phyloP scores from a whole-genome alignment of 352 stramenopile genomes.

The Globisporangium recalcitrans region DNA sequence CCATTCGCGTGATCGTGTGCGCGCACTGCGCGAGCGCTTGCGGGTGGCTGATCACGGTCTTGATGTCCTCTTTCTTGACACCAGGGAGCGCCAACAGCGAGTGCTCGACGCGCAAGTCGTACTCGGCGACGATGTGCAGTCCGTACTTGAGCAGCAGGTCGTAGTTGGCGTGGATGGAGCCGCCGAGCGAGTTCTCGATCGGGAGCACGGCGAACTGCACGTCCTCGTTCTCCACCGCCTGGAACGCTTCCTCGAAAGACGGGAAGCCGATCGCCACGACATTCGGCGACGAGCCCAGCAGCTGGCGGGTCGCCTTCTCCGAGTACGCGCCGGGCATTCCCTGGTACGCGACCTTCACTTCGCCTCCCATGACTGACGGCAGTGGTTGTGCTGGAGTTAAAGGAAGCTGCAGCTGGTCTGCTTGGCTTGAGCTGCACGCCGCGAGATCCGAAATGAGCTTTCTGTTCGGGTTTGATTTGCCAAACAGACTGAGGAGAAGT shows the following conservation, averaged over 20 bases:
- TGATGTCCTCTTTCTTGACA: slow-evolving; percentile 85
- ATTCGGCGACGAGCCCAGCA: slow-evolving; percentile 64
- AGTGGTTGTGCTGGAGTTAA: background rate
- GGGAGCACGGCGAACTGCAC: slow-evolving; percentile 92
- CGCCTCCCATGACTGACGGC: slow-evolving; percentile 21
- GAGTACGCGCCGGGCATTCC: slow-evolving; percentile 96
- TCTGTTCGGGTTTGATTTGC: slow-evolving; percentile 2
- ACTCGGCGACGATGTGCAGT: slow-evolving; percentile 61
- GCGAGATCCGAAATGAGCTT: slow-evolving; percentile 16
- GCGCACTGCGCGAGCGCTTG: slow-evolving; percentile 96
- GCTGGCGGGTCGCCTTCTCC: slow-evolving; percentile 93
- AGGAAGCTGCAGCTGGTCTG: background rate
- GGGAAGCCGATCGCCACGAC: slow-evolving; percentile 61
- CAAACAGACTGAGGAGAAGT: background rate
- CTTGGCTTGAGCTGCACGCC: slow-evolving; percentile 10
- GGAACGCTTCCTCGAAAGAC: slow-evolving; percentile 54
- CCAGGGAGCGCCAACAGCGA: slow-evolving; percentile 90
- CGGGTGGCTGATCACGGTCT: slow-evolving; percentile 94
- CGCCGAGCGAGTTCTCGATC: slow-evolving; percentile 93
- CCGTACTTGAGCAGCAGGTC: slow-evolving; percentile 71
- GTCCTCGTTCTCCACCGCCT: slow-evolving; percentile 66
- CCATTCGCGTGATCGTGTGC: slow-evolving; percentile 89
- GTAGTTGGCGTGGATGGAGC: slow-evolving; percentile 96
- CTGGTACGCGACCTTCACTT: slow-evolving; percentile 93
- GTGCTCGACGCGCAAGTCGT: slow-evolving; percentile 85